Conservation (phyloP, 2,329 filamentous ascomycete genomes). For the Coniochaeta sp. region DNA sequence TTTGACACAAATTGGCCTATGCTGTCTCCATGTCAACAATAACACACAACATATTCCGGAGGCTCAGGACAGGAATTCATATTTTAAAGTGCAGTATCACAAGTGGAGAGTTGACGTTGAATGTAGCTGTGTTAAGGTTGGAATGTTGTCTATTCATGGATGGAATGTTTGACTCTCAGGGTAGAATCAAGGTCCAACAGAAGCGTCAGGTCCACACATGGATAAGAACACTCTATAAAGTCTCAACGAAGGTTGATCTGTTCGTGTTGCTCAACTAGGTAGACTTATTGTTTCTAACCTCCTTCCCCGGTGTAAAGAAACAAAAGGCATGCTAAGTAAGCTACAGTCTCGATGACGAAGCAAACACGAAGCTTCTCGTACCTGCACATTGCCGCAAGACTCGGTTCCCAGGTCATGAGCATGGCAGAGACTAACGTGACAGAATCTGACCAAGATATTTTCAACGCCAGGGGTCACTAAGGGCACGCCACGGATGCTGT, state of each 20-base stretch:
- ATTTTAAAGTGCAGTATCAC: background rate
- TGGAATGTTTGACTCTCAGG: background rate
- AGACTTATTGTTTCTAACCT: too few species aligned
- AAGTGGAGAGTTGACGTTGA: background rate
- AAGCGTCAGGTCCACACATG: too few species aligned
- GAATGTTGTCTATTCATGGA: background rate
- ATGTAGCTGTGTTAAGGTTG: background rate
- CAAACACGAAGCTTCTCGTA: too few species aligned
- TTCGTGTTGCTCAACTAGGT: too few species aligned
- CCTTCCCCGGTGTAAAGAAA: too few species aligned
- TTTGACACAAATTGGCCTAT: too few species aligned
- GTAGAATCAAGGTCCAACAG: background rate
- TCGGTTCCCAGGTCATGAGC: background rate
- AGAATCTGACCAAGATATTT: background rate
- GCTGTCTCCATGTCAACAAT: too few species aligned
- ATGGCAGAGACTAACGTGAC: background rate
- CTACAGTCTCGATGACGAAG: too few species aligned
- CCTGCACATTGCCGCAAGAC: background rate
- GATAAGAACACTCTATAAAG: too few species aligned
- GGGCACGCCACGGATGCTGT: background rate
- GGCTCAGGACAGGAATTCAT: background rate
- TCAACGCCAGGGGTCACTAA: background rate
- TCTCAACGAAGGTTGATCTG: too few species aligned
- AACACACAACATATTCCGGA: too few species aligned
- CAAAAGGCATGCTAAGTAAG: too few species aligned